Evolutionary conservation across 805 yeast species (phyloP).

Genomic region (Candida succiphila): DNA sequence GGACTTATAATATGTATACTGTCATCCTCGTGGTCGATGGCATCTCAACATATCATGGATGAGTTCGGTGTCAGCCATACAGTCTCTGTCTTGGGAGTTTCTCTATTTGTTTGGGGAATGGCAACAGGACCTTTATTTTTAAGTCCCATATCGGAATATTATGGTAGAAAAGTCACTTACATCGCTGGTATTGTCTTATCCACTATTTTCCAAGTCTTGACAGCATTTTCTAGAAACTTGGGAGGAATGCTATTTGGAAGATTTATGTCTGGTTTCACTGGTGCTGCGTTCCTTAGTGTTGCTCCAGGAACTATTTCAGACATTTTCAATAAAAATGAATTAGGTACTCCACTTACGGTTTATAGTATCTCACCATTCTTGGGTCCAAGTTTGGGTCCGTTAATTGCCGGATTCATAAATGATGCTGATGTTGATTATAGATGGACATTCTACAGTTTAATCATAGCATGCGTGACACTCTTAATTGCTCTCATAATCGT

Average conservation of each 20-base stretch:
- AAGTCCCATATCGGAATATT: conserved; percentile 51
- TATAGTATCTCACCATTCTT: conserved; percentile 54
- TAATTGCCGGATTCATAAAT: conserved; percentile 49
- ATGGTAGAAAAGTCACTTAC: conserved; percentile 47
- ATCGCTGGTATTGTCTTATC: conserved; percentile 35
- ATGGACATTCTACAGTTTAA: conserved; percentile 60
- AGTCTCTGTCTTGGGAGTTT: conserved; percentile 47
- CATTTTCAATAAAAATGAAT: conserved; percentile 47
- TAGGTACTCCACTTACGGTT: conserved; percentile 62
- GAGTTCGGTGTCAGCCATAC: conserved; percentile 46
- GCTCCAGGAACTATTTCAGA: conserved; percentile 77
- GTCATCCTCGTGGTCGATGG: conserved; percentile 61
- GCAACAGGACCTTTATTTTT: conserved; percentile 53
- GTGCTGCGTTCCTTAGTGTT: conserved; percentile 64
- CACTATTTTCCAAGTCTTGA: conserved; percentile 40
- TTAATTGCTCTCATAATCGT: conserved; percentile 15
- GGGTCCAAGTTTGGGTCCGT: conserved; percentile 67
- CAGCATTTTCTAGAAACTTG: conserved; percentile 47
- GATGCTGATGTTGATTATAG: conserved; percentile 48
- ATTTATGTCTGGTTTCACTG: conserved; percentile 61
- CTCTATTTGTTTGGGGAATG: conserved; percentile 51
- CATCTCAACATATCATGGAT: conserved; percentile 34
- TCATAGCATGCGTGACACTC: conserved; percentile 38
- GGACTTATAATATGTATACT: conserved; percentile 58
- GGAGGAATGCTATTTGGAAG: conserved; percentile 58